These are phyloP conservation scores for Chenopodium quinoa DNA, from an alignment of 148 eudicot species.

Conservation along the genomic window DNA sequence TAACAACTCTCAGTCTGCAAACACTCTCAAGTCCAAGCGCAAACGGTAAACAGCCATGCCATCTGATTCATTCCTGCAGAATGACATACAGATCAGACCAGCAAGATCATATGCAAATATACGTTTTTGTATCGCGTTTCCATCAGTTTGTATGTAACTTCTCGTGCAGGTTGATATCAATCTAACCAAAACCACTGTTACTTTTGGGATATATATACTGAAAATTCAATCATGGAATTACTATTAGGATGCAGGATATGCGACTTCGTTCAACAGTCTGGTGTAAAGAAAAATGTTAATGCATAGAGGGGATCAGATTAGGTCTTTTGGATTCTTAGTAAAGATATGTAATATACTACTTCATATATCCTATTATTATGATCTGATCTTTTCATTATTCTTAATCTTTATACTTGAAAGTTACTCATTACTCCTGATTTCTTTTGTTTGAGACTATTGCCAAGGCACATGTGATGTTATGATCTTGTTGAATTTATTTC, in stretches of 20 bases:
- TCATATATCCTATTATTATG: neutral
- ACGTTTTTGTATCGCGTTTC: neutral
- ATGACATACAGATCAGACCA: neutral
- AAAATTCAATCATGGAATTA: constrained; percentile 9
- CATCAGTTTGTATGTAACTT: neutral
- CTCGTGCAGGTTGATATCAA: constrained; percentile 11
- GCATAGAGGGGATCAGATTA: constrained; percentile 14
- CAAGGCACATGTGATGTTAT: neutral
- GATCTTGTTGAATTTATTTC: neutral
- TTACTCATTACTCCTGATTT: neutral
- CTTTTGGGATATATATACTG: constrained; percentile 12
- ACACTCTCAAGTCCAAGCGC: constrained; percentile 52
- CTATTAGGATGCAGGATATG: constrained; percentile 4
- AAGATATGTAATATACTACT: constrained; percentile 11
- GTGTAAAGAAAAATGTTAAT: constrained; percentile 25
- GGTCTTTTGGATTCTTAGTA: constrained; percentile 7
- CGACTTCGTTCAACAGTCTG: constrained; percentile 12
- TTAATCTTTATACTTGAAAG: neutral
- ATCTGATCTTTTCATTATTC: neutral
- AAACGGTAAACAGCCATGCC: constrained; percentile 23
- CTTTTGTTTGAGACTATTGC: neutral
- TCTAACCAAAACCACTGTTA: constrained; percentile 21
- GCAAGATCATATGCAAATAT: neutral
- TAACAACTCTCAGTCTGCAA: constrained; percentile 34
- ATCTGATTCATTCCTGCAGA: neutral